phyloP scores from a whole-genome alignment of 2,329 filamentous ascomycete genomes.

The Pseudogymnoascus sp. region DNA sequence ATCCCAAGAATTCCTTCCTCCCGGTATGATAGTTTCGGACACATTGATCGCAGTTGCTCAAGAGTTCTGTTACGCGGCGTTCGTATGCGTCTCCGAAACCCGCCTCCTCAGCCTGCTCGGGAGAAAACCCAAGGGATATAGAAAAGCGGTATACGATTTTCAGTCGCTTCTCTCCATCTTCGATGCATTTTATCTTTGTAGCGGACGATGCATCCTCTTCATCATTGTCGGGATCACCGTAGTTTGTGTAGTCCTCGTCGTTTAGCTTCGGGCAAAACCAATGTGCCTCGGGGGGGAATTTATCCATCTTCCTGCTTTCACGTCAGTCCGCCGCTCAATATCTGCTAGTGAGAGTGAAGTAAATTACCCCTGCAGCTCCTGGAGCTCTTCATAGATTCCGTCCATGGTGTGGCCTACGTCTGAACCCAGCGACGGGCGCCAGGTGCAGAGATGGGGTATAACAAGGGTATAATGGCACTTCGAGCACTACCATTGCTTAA shows the following conservation, averaged over 20 bases:
- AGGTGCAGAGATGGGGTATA: constrained; percentile 3
- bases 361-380: constrained; percentile 4
- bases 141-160: constrained; percentile 60
- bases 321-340: not conserved
- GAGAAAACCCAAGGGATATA: constrained; percentile 59
- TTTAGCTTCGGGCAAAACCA: constrained; percentile 59
- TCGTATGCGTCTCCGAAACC: constrained; percentile 54
- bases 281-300: constrained; percentile 40
- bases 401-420: constrained; percentile 5
- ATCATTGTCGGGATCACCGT: constrained; percentile 45
- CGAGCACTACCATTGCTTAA: constrained; percentile 1
- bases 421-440: not conserved
- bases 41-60: constrained; percentile 61
- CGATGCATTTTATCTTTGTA: constrained; percentile 46
- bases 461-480: not conserved
- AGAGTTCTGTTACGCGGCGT: constrained; percentile 45
- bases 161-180: constrained; percentile 47
- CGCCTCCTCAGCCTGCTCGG: constrained; percentile 41
- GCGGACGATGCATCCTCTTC: constrained; percentile 41
- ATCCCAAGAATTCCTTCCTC: constrained; percentile 53
- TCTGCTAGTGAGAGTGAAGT: not conserved
- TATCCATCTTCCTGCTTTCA: constrained; percentile 4
- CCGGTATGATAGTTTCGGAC: constrained; percentile 67
- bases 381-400: constrained; percentile 3
- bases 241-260: constrained; percentile 56